phyloP scores from a whole-genome alignment of 352 stramenopile species.

The Phytopythium helicoides region DNA sequence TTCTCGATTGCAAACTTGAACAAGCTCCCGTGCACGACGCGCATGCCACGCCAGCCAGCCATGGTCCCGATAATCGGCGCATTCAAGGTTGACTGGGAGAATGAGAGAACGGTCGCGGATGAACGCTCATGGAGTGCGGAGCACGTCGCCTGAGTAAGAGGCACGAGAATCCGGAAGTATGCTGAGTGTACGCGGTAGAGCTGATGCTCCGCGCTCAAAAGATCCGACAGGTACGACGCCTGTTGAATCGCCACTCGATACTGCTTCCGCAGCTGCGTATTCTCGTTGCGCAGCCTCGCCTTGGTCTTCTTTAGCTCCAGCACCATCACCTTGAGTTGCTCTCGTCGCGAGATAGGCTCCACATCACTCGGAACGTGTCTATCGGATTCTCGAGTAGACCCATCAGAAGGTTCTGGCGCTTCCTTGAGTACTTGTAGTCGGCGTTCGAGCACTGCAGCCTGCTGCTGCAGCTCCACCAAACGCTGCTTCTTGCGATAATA shows the following conservation, averaged over 20 bases:
- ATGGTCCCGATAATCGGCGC: constrained; percentile 14
- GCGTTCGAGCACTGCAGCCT: no score
- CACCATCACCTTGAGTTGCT: neutral
- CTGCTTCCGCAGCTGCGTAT: constrained; percentile 21
- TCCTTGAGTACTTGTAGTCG: no score
- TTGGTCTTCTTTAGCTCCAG: neutral
- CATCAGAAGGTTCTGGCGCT: no score
- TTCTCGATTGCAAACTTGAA: constrained; percentile 26
- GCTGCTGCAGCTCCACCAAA: no score
- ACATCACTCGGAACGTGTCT: no score
- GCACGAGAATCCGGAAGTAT: constrained; percentile 27
- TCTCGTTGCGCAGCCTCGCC: constrained; percentile 17
- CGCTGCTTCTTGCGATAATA: constrained; percentile 23
- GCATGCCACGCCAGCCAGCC: constrained; percentile 24
- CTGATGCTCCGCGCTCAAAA: constrained; percentile 30
- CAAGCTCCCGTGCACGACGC: constrained; percentile 11
- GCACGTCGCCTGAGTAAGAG: constrained; percentile 18
- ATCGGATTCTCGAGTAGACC: no score
- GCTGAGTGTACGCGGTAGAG: constrained; percentile 24
- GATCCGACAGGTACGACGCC: constrained; percentile 14
- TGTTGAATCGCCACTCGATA: constrained; percentile 16
- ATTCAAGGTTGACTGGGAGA: constrained; percentile 9
- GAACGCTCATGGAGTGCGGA: constrained; percentile 12
- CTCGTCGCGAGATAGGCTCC: neutral
- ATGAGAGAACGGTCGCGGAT: constrained; percentile 10